Base-by-base conservation (phyloP, 1,284 basidiomycete genomes). In the Cutaneotrichosporon dermatis region DNA sequence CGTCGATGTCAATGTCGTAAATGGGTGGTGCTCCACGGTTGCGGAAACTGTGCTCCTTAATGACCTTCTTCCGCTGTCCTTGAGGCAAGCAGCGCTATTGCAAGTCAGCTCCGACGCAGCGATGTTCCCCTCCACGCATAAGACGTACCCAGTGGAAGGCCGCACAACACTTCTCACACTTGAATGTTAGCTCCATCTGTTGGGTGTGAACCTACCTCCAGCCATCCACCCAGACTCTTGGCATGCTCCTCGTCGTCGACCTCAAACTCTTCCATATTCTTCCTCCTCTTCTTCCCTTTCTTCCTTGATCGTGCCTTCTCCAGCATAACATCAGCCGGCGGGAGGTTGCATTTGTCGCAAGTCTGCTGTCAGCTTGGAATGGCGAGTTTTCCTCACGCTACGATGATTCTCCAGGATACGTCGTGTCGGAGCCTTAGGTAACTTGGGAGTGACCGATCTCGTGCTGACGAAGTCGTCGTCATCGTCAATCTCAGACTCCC, bases 161-260 rank as follows among this genome's bases (percentile, higher is more conserved):
- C 5, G 43, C 50, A 13, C 43, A 46, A 25, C 56, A 57, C 16
- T 37, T 39, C 37, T 33, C 41, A 54, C 69, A 61, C 58, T 48
- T 50, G 48, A 25, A 40, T 4, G 37, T 51, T 37, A 51, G 50
- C 50, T 16, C 25, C 25, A 25, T 25, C 25, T 25, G 25, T 25
- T 25, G 25, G 25, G 25, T 25, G 25, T 25, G 37, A 16, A 25
- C 50, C 10, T 12, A 51, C 50, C 50, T 86, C 83, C 59, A 92
- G 84, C 91, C 91, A 94, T 34, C 91, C 91, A 25, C 88, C 88
- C 45, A 89, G 77, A 5, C 72, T 73, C n/a, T 72, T 76, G 6
- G 85, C 76, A 50, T 79, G 79, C 55, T 85, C 84, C 49, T 85
- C 83, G 34, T 84, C 83, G 33, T 83, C 82, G 6, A 76, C 60